Evolutionary conservation across 192 early-diverging fungal species (phyloP), one percentile per base, ranked within the genome.

Genomic region (Coemansia sp.): DNA sequence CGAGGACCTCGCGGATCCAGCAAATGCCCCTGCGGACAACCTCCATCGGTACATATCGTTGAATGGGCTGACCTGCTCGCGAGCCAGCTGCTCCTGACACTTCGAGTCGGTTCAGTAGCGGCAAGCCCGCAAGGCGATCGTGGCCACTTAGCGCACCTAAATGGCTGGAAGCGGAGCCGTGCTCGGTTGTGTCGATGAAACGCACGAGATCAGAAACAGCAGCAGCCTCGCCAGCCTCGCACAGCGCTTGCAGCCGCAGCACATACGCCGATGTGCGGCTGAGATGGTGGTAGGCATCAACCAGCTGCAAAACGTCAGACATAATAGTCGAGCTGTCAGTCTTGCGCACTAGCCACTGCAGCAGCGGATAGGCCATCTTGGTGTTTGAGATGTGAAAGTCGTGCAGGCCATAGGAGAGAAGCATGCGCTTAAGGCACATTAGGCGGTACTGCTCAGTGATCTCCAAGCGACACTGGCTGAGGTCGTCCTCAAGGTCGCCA

Each of bases 341-440:
- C 22, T 79, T 71, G 15, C 75, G 73, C 46, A 87, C 76, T 54
- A 91, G 86, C 62, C 83, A 78, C 51, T 75, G 84, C 22, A 91
- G 67, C 24, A 91, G 72, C 5, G 85, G 75, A 24, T 79, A 84
- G 0, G 86, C 85, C 70, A 90, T 78, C 3, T 68, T 52, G 33
- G 84, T 75, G 67, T 92, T 88, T 33, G 87, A 86, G 16, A 91
- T 78, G 71, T 89, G 90, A 60, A 89, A 87, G 24, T 75, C 73
- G 7, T 65, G 67, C 46, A 91, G 70, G 18, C 90, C 90, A 63
- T 92, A 87, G 16, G 57, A 41, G 18, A 86, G 61, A 20, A 93
- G 76, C 87, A 90, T 90, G 31, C 84, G 77, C 69, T 86, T 87
- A 63, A 93, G 73, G 24, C 83, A 68, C 88, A 93, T 86, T 65